Conservation (phyloP, 495 filamentous ascomycete genomes). For the Aspergillus haitiensis region DNA sequence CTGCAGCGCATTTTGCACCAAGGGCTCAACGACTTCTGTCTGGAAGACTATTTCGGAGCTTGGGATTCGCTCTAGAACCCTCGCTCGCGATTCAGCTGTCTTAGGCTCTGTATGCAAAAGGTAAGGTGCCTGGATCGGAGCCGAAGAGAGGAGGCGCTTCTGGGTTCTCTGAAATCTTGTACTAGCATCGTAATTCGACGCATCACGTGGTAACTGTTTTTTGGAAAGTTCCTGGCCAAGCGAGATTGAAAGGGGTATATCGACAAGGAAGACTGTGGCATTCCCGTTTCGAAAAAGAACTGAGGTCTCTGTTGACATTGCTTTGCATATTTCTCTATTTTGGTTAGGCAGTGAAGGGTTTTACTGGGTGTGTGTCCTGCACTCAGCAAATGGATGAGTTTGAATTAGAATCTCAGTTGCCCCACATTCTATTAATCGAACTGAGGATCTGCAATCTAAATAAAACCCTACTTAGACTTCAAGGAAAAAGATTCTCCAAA, state of each 20-base stretch:
- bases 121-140: slow-evolving; percentile 36
- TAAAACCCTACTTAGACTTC: not conserved
- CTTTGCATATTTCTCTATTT: not conserved
- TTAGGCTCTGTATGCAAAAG: slow-evolving; percentile 45
- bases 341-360: not conserved
- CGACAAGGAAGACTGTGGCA: slow-evolving; percentile 53
- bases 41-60: slow-evolving; percentile 33
- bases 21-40: slow-evolving; percentile 29
- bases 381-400: not conserved
- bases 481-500: not conserved
- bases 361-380: not conserved
- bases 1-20: slow-evolving; percentile 30
- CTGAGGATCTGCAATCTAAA: too few species aligned
- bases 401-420: not conserved
- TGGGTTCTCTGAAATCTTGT: not conserved
- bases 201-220: slow-evolving; percentile 10
- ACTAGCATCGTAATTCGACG: not conserved
- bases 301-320: slow-evolving; percentile 20
- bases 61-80: slow-evolving; percentile 36
- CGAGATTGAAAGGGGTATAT: slow-evolving; percentile 64
- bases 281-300: slow-evolving; percentile 54
- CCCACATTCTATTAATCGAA: not conserved
- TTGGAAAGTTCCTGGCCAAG: slow-evolving; percentile 34
- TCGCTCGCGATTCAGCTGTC: slow-evolving; percentile 37
- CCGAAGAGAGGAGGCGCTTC: slow-evolving; percentile 33